phyloP scores from a whole-genome alignment of 1,284 basidiomycete genomes.

The Papiliotrema flavescens region DNA sequence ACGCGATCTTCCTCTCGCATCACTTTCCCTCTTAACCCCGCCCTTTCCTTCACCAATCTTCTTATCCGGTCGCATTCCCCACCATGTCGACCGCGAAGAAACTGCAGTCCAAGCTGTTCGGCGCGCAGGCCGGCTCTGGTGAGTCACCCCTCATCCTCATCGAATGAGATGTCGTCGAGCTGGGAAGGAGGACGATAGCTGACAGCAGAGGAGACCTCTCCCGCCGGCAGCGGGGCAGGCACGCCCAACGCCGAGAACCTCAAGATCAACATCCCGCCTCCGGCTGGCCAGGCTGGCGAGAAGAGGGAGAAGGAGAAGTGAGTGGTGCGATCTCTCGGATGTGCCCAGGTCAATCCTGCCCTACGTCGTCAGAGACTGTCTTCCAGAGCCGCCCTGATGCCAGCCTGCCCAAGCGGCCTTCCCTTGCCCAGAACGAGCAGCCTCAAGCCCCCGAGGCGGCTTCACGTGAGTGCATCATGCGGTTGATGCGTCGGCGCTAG shows the following conservation, averaged over 20 bases:
- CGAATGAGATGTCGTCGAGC: too few species aligned
- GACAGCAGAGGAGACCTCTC: slow-evolving; percentile 3
- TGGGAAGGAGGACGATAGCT: neutral
- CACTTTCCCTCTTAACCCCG: neutral
- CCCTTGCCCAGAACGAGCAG: slow-evolving; percentile 15
- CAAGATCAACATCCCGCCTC: slow-evolving; percentile 75
- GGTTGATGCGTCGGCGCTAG: neutral
- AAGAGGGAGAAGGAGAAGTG: slow-evolving; percentile 52
- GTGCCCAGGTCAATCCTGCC: neutral
- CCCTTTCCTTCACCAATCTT: neutral
- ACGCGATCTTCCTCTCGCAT: neutral
- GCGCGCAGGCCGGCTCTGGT: slow-evolving; percentile 33
- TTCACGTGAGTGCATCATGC: slow-evolving; percentile 13
- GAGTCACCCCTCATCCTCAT: neutral
- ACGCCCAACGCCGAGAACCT: slow-evolving; percentile 44
- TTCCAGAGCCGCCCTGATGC: neutral
- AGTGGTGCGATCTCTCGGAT: slow-evolving; percentile 6
- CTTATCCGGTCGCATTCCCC: neutral
- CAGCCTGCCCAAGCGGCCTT: slow-evolving; percentile 33
- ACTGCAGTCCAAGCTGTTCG: slow-evolving; percentile 73
- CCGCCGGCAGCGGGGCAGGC: slow-evolving; percentile 10
- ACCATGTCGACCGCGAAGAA: slow-evolving; percentile 53
- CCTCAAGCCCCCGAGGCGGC: slow-evolving; percentile 19
- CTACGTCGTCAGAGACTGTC: neutral
- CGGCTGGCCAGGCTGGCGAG: slow-evolving; percentile 46